These are phyloP conservation scores for Castanospermum australe DNA, from an alignment of 306 rosid genomes.

Conservation along the genomic window DNA sequence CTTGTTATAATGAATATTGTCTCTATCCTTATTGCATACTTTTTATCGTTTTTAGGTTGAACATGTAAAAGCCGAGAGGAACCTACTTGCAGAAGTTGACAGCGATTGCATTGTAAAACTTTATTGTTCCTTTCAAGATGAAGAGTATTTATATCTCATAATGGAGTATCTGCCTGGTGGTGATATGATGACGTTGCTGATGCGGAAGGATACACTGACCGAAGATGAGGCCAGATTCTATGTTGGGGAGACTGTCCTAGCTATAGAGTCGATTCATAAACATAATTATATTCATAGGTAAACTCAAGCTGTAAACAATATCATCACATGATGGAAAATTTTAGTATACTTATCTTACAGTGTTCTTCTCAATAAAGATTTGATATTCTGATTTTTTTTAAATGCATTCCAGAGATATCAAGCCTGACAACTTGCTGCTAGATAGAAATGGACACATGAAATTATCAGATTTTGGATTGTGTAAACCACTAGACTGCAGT, in stretches of 20 bases:
- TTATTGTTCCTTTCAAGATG: constrained; percentile 92
- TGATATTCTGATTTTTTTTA: constrained; percentile 8
- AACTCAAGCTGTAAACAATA: neutral
- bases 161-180: constrained; percentile 98
- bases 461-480: constrained; percentile 89
- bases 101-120: constrained; percentile 85
- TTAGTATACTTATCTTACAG: constrained; percentile 6
- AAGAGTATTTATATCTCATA: constrained; percentile 76
- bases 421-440: constrained; percentile 86
- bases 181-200: constrained; percentile 85
- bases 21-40: constrained; percentile 25
- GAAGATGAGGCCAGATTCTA: constrained; percentile 84
- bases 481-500: constrained; percentile 79
- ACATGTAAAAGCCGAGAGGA: constrained; percentile 93
- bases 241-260: constrained; percentile 88
- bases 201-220: constrained; percentile 81
- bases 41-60: constrained; percentile 60
- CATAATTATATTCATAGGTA: constrained; percentile 90
- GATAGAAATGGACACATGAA: constrained; percentile 82
- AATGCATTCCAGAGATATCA: constrained; percentile 69
- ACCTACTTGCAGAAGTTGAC: constrained; percentile 89
- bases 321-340: neutral
- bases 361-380: constrained; percentile 25
- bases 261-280: constrained; percentile 87
- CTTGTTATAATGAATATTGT: constrained; percentile 3